Evolutionary conservation across 129 eudicot species (phyloP).

Genomic region (Helichrysum umbraculigerum): DNA sequence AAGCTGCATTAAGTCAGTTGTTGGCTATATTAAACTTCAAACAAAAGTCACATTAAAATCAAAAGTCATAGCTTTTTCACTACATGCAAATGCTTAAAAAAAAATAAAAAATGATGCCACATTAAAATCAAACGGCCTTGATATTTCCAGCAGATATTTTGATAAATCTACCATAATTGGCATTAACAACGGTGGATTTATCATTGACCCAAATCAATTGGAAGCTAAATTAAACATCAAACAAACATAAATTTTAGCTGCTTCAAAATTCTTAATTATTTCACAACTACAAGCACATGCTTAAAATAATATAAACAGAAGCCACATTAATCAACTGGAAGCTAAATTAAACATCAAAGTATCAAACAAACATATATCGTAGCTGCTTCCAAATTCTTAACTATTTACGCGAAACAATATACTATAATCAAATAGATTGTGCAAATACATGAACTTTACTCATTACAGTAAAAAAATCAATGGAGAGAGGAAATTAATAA

Average conservation of each 20-base stretch:
- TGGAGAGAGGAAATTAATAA: not conserved
- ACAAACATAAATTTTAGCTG: not conserved
- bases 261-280: not conserved
- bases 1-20: too few relatives aligned
- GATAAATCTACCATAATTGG: not conserved
- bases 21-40: too few relatives aligned
- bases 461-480: not conserved
- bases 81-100: not conserved
- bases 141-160: not conserved
- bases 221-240: constrained; percentile 22
- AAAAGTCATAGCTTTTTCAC: not conserved
- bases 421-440: constrained; percentile 12
- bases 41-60: too few relatives aligned
- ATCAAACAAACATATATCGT: too few relatives aligned
- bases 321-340: not conserved
- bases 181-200: not conserved
- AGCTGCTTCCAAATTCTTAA: not conserved
- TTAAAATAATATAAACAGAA: too few relatives aligned
- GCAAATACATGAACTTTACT: not conserved
- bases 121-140: not conserved
- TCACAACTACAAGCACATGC: not conserved
- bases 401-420: not conserved
- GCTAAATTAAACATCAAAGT: not conserved
- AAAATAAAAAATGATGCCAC: not conserved
- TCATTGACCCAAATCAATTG: not conserved